A percentile compares a stretch with the other conserved stretches of the same genome.
Evolutionary conservation across 2,329 filamentous ascomycete genomes (phyloP).

Genomic region (Colletotrichum cordylinicola): DNA sequence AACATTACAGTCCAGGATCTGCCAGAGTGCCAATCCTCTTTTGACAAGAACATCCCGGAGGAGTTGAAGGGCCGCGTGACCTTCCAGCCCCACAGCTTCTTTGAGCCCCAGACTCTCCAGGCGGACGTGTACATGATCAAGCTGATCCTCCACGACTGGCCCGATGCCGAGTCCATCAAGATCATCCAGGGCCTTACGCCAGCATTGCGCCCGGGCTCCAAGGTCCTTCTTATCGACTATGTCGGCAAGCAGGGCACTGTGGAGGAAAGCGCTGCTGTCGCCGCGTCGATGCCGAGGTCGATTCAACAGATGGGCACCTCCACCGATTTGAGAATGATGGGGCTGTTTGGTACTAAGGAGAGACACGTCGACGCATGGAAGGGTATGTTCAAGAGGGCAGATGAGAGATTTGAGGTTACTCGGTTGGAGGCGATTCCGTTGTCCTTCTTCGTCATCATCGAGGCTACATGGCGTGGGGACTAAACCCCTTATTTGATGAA

Average conservation of each 20-base stretch:
- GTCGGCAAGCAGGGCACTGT: conserved; percentile 38
- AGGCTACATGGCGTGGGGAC: conserved; percentile 39
- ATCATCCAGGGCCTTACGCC: conserved; percentile 49
- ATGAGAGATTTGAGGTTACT: conserved; percentile 49
- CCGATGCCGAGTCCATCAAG: conserved; percentile 45
- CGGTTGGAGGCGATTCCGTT: conserved; percentile 38
- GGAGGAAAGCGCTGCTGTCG: conserved; percentile 22
- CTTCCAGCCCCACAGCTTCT: conserved; percentile 44
- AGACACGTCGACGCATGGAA: conserved; percentile 51
- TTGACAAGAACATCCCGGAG: conserved; percentile 37
- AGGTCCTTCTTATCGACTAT: conserved; percentile 43
- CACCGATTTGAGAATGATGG: conserved; percentile 57
- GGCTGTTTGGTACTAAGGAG: conserved; percentile 54
- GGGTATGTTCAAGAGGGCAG: conserved; percentile 47
- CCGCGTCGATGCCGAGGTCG: conserved; percentile 34
- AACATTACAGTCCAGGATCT: conserved; percentile 52
- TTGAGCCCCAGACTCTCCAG: conserved; percentile 39
- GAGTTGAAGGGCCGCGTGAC: conserved; percentile 37
- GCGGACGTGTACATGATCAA: conserved; percentile 60
- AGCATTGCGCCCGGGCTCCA: conserved; percentile 48
- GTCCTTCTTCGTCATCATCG: conserved; percentile 41
- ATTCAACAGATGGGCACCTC: conserved; percentile 43
- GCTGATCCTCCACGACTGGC: conserved; percentile 62
- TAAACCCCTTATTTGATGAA: neutral
- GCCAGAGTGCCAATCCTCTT: conserved; percentile 37